Conservation (phyloP, 108 stramenopile genomes). For the Chaetoceros muelleri region DNA sequence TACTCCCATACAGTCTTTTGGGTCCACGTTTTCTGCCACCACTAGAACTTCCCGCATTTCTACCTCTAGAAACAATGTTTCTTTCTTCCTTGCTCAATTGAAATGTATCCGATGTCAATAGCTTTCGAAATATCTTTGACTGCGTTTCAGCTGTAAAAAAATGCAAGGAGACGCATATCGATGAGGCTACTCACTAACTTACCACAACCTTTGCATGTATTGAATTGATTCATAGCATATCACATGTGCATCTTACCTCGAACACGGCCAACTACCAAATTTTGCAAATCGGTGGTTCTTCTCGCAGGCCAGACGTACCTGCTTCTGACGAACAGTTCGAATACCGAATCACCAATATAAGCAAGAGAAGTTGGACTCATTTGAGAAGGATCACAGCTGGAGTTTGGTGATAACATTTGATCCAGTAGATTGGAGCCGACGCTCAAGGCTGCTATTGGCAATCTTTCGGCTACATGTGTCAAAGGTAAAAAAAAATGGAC, state of each 20-base stretch:
- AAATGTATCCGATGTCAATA: constrained; percentile 29
- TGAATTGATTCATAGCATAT: not conserved
- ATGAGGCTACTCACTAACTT: not conserved
- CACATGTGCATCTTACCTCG: constrained; percentile 46
- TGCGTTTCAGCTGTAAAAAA: constrained; percentile 59
- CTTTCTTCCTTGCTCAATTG: constrained; percentile 42
- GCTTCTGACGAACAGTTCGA: constrained; percentile 67
- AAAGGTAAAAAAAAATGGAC: no score
- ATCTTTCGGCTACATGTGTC: no score
- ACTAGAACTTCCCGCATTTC: constrained; percentile 48
- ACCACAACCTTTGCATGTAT: no score
- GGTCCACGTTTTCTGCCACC: constrained; percentile 18
- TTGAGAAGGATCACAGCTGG: constrained; percentile 33
- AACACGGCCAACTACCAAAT: constrained; percentile 49
- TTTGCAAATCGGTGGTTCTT: constrained; percentile 62
- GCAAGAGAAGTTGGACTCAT: constrained; percentile 74
- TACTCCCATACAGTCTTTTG: not conserved
- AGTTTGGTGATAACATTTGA: not conserved
- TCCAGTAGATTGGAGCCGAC: not conserved
- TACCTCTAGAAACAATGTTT: constrained; percentile 52
- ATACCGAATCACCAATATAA: constrained; percentile 78
- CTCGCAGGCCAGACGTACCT: constrained; percentile 68
- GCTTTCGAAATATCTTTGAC: constrained; percentile 39
- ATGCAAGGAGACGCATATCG: constrained; percentile 1
- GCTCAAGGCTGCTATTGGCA: no score